Evolutionary conservation across 768 basidiomycete genomes (phyloP).

Genomic region (Boletus tylopilopsis): DNA sequence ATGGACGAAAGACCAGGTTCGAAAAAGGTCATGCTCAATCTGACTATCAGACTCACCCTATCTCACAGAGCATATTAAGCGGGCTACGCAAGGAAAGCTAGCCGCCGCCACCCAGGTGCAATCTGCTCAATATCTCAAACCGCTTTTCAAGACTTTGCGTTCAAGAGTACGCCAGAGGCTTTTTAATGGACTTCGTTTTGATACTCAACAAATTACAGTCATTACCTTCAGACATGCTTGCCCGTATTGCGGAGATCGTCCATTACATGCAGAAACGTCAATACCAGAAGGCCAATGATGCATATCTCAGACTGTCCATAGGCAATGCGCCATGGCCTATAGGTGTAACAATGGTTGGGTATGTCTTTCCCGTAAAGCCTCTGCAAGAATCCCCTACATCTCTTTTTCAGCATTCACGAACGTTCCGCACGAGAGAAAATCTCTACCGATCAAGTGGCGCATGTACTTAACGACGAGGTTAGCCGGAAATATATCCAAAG

Average conservation of each 20-base stretch:
- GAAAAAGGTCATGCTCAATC: neutral
- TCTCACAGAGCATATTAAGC: conserved; percentile 72
- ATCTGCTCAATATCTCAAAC: conserved; percentile 95
- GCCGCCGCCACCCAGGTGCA: conserved; percentile 96
- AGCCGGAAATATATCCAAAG: conserved; percentile 99
- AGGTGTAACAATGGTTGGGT: conserved; percentile 99
- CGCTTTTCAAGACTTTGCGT: conserved; percentile 86
- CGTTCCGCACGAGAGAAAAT: conserved; percentile 98
- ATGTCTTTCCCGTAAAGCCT: conserved; percentile 26
- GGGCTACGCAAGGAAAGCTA: conserved; percentile 85
- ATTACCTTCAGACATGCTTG: conserved; percentile 80
- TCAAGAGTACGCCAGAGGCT: conserved; percentile 62
- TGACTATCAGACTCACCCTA: conserved; percentile 1
- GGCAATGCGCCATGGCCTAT: conserved; percentile 99
- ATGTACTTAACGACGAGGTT: conserved; percentile 98
- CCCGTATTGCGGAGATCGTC: conserved; percentile 87
- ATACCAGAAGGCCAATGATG: conserved; percentile 95
- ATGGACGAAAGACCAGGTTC: conserved; percentile 91
- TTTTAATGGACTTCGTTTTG: neutral
- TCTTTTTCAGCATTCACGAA: conserved; percentile 77
- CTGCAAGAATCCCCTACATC: neutral
- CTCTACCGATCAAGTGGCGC: conserved; percentile 93
- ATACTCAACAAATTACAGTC: conserved; percentile 42
- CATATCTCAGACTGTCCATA: conserved; percentile 94
- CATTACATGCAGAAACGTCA: conserved; percentile 95